Evolutionary conservation across 2,329 filamentous ascomycete genomes (phyloP).

Genomic region (Nannizziopsis arthrosporioides): DNA sequence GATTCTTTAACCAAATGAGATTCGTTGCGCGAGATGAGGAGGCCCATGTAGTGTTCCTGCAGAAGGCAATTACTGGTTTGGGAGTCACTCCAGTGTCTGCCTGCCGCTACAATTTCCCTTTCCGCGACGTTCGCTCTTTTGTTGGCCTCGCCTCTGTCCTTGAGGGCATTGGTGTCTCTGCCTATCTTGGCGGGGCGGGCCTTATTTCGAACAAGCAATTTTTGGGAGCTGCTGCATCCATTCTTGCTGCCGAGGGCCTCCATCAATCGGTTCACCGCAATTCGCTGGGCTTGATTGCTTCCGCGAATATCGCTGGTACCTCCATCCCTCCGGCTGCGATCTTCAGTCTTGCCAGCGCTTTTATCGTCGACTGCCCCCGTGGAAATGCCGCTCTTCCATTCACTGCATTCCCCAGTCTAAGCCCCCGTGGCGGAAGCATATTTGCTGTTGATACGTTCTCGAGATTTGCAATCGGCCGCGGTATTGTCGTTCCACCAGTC

Average conservation of each 20-base stretch:
- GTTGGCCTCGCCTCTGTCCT: conserved; percentile 43
- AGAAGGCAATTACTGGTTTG: conserved; percentile 34
- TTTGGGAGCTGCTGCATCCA: conserved; percentile 49
- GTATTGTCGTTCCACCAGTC: conserved; percentile 14
- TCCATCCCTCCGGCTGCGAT: conserved; percentile 49
- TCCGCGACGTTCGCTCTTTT: conserved; percentile 40
- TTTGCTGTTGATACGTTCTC: conserved; percentile 13
- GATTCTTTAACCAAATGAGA: conserved; percentile 48
- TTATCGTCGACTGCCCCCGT: conserved; percentile 48
- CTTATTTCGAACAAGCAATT: conserved; percentile 47
- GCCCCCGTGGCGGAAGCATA: conserved; percentile 16
- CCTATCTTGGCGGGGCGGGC: conserved; percentile 52
- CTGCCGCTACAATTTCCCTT: conserved; percentile 47
- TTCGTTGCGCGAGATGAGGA: conserved; percentile 47
- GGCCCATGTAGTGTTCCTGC: conserved; percentile 48
- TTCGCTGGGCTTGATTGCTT: conserved; percentile 40
- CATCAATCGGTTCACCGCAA: conserved; percentile 52
- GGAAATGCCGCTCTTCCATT: conserved; percentile 47
- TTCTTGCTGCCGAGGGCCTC: conserved; percentile 54
- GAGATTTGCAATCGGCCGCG: conserved; percentile 15
- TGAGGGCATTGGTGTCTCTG: conserved; percentile 48
- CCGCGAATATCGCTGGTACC: conserved; percentile 49
- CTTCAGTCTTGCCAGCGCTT: conserved; percentile 52
- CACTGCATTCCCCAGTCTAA: conserved; percentile 47
- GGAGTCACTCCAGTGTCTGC: conserved; percentile 42